Base-by-base conservation (phyloP, 2,329 filamentous ascomycete genomes). In the Dissoconium aciculare region DNA sequence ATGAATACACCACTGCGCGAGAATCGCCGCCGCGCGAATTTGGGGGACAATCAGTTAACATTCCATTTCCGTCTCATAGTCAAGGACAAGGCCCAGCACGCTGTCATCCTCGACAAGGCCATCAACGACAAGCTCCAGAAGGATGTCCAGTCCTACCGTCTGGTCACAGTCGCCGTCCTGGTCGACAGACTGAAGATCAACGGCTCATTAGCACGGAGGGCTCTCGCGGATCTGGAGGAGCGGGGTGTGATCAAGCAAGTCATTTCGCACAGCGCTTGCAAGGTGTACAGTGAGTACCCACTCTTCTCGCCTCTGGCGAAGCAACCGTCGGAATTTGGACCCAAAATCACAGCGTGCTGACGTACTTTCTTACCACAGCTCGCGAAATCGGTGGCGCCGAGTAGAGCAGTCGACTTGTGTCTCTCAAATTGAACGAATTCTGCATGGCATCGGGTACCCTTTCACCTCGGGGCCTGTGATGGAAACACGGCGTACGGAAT, bases 71-170 rank as follows among this genome's bases (percentile, higher is more conserved):
- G 42, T 37, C 33, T 27, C 14, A 70, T 63, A 84, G 89, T 98
- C 73, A 98, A 98, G 89, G 89, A 98, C 77, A 98, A 98, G 85
- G 87, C 89, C 67, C 80, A 95, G 66, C 89, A 98, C 76, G 82
- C 81, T 65, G 89, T 98, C 66, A 73, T 95, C 60, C 83, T 98
- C 68, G 89, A 98, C 74, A 98, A 98, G 78, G 60, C 71, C 67
- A 93, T 79, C 59, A 80, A 79, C 51, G 89, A 98, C 69, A 93
- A 91, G 74, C 84, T 98, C 64, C 80, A 93, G 74, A 98, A 98
- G 74, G 89, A 98, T 75, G 91, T 98, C 56, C 89, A 95, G 68
- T 94, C 89, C 46, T 98, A 95, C 80, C 84, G 89, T 60, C 84
- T 98, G 64, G 84, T 98, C 69, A 95, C 89, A 60, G 80, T 95